These are phyloP conservation scores for Sporothrix dimorphospora DNA, from an alignment of 2,329 filamentous ascomycete genomes.

Conservation along the genomic window DNA sequence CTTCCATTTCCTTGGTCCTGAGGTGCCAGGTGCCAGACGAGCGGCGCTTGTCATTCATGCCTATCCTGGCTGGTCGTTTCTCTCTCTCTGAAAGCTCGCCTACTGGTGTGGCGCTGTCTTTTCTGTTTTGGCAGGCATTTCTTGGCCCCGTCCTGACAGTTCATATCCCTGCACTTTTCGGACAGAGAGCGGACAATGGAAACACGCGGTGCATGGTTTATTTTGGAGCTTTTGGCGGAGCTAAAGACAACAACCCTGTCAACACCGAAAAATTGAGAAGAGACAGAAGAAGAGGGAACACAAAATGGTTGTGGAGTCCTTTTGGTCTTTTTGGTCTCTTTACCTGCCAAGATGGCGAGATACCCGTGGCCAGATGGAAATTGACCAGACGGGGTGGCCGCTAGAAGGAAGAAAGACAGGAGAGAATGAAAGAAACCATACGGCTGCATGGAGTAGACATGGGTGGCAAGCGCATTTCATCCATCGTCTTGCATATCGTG, in stretches of 20 bases:
- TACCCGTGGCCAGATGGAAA: neutral
- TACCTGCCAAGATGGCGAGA: neutral
- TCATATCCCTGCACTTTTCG: neutral
- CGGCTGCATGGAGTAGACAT: neutral
- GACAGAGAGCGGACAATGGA: neutral
- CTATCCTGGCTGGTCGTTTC: neutral
- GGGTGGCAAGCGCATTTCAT: neutral
- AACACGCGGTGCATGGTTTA: conserved; percentile 1
- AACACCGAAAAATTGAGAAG: neutral
- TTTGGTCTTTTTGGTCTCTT: neutral
- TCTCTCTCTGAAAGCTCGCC: neutral
- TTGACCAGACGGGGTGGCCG: neutral
- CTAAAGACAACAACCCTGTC: neutral
- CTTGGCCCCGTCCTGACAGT: neutral
- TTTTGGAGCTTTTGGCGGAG: neutral
- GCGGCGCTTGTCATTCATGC: neutral
- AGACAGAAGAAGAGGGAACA: neutral
- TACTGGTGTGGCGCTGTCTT: neutral
- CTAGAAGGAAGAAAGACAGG: neutral
- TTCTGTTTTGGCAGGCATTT: conserved; percentile 7
- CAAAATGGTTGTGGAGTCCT: neutral
- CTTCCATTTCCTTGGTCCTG: neutral
- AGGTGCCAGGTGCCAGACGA: neutral
- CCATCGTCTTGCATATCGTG: conserved; percentile 8
- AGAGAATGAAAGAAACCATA: neutral